Base-by-base conservation (phyloP, 2,329 filamentous ascomycete genomes). In the Didymosphaeria variabile region DNA sequence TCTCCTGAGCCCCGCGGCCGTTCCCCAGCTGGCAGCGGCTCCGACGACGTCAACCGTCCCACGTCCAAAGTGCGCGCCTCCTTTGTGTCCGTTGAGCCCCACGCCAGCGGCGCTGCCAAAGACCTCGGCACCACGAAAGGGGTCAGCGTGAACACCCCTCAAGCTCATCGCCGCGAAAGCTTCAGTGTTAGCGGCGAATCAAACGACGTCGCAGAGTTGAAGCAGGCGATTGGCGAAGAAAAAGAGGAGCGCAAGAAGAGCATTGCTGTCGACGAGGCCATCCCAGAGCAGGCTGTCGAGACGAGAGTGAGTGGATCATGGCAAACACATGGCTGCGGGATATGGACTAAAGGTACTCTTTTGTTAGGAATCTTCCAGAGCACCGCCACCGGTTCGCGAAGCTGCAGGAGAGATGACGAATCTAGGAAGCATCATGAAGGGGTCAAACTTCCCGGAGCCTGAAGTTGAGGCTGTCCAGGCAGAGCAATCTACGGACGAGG, bases 21-120 rank as follows among this genome's bases (percentile, higher is more conserved):
- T 63, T 82, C 81, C 49, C 79, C 78, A 62, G 74, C 73, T 65
- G 78, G 73, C 67, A 72, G 71, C 58, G 67, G 66, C 55, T 63
- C 70, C 61, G 73, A 74, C 64, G 63, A 66, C 61, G 61, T 62
- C 58, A 73, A 67, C 66, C 76, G 76, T 56, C 78, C 79, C 3
- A 76, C 75, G 32, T 80, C 80, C 67, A 83, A 79, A 68, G 74
- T 83, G 55, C 77, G 81, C 66, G 79, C 82, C 57, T 83, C 80
- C 64, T 84, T 84, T 71, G 79, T 84, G 17, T 73, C 81, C 15
- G 81, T 84, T 64, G 80, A 79, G 60, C 72, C 70, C 8, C 23
- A 31, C 49, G 45, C 45, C 58, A 65, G 62, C 53, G 61, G 61
- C 54, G 44, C 58, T 44, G 49, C 61, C 38, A 64, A 67, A 54